Base-by-base conservation (phyloP, 1,284 basidiomycete genomes). In the Ganoderma meredithae region DNA sequence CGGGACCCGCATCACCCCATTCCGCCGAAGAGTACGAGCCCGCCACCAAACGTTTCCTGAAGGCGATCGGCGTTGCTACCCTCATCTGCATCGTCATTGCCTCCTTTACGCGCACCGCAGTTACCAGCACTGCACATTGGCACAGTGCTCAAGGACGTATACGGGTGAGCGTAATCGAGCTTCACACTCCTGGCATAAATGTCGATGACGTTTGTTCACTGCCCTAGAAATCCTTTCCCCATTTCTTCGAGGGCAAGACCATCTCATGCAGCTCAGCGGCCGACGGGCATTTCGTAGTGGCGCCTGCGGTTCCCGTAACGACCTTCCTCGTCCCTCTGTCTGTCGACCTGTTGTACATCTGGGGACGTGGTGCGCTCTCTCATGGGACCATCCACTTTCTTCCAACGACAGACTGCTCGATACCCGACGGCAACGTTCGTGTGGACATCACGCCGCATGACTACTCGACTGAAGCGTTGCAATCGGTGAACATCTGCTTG, bases 51-150 rank as follows among this genome's bases (percentile, higher is more conserved):
- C 69, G 79, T 17, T 80, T 80, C 66, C 39, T 76, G 55, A 76
- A 75, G 59, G 77, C 79, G 0, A 71, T 79, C 36, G 68, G 65
- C 0, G 56, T 77, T 19, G 79, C 78, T 7, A 1, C 75, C 8
- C 60, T 76, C 19, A 74, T 80, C 17, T 80, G 73, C 69, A 1
- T 74, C 17, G 52, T 74, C 8, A 19, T 75, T 1, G 76, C 64
- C 8, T 68, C 72, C 2, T 69, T 77, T 25, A 67, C 72, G 36
- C 68, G 72, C 4, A 76, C 73, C 44, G 49, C 69, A 5, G 60
- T 75, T 27, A 71, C 70, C 4, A 33, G 68, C 3, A 63, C 31
- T 31, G 31, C 49, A 5, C 63, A 68, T 40, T 62, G 36, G 56
- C 36, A 67, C 25, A 56, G 40, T 12, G 40, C 69, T 64, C 36